Percentiles rank a stretch among this genome's conserved stretches.
Conservation (phyloP, 2,329 filamentous ascomycete species). For the Sphaceloma murrayae region DNA sequence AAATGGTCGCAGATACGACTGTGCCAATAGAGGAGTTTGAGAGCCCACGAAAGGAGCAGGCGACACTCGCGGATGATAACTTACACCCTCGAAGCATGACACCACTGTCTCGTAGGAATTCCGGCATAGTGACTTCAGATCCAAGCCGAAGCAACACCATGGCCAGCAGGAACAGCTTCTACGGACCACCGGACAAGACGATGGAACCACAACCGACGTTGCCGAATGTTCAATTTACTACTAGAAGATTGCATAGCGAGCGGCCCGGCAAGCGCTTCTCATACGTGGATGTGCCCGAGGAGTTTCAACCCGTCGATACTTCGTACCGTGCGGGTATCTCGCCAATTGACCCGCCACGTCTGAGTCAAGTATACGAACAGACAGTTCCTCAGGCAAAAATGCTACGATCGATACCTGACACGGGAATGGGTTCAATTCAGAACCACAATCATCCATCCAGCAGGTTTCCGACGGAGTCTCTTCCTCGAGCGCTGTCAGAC, state of each 20-base stretch:
- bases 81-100: constrained; percentile 8
- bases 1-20: constrained; percentile 9
- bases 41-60: background rate
- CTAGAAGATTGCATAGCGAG: constrained; percentile 9
- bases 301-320: constrained; percentile 11
- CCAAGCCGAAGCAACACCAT: constrained; percentile 6
- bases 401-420: too few relatives aligned
- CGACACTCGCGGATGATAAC: constrained; percentile 14
- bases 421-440: too few relatives aligned
- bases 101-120: constrained; percentile 7
- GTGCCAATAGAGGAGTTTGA: constrained; percentile 1
- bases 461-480: background rate
- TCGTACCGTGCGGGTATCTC: constrained; percentile 9
- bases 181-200: background rate
- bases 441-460: background rate
- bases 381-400: too few relatives aligned
- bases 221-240: constrained; percentile 1
- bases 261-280: constrained; percentile 11
- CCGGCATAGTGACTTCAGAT: constrained; percentile 1
- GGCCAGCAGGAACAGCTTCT: background rate
- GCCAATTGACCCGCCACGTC: constrained; percentile 3
- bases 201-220: constrained; percentile 5
- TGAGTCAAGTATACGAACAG: constrained; percentile 11
- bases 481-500: background rate
- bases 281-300: constrained; percentile 10